Evolutionary conservation across 2,329 filamentous ascomycete species (phyloP).

Genomic region (Esteya vermicola): DNA sequence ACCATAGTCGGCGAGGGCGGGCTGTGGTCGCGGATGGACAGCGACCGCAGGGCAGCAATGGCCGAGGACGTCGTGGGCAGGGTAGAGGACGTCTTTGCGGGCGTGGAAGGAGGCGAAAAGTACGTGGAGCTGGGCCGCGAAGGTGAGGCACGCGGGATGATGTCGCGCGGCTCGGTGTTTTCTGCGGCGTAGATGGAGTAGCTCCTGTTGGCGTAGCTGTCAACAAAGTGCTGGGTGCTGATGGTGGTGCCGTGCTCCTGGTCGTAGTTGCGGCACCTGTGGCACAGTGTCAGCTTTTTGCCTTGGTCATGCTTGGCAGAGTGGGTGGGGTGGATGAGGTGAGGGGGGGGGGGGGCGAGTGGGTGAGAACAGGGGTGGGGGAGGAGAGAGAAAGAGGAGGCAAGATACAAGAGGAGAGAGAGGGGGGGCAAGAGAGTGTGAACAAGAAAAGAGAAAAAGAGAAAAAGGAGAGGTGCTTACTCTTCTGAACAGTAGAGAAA

Average conservation of each 20-base stretch:
- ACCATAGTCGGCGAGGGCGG: conserved; percentile 34
- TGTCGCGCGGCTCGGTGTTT: conserved; percentile 42
- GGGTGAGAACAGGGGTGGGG: no score
- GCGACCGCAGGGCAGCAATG: conserved; percentile 39
- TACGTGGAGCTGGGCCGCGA: conserved; percentile 43
- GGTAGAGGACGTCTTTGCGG: conserved; percentile 24
- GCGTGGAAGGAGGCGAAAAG: conserved; percentile 38
- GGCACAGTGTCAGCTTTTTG: neutral
- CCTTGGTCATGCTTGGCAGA: no score
- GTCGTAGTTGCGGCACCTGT: conserved; percentile 40
- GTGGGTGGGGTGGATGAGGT: no score
- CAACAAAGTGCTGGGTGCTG: conserved; percentile 9
- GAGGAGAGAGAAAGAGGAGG: no score
- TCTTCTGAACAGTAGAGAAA: conserved; percentile 49
- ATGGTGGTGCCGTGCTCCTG: conserved; percentile 19
- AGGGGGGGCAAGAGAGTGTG: no score
- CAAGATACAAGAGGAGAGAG: no score
- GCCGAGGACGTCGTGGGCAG: conserved; percentile 31
- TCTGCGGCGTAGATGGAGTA: conserved; percentile 30
- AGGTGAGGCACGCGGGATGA: conserved; percentile 48
- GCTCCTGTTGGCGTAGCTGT: conserved; percentile 6
- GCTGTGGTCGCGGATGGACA: conserved; percentile 38
- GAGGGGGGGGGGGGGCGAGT: no score
- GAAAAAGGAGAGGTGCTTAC: conserved; percentile 25
- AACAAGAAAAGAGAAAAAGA: no score